Evolutionary conservation across 129 eudicot genomes (phyloP), one percentile per base, ranked within the genome.

Genomic region (Chrysanthemum makinoi): DNA sequence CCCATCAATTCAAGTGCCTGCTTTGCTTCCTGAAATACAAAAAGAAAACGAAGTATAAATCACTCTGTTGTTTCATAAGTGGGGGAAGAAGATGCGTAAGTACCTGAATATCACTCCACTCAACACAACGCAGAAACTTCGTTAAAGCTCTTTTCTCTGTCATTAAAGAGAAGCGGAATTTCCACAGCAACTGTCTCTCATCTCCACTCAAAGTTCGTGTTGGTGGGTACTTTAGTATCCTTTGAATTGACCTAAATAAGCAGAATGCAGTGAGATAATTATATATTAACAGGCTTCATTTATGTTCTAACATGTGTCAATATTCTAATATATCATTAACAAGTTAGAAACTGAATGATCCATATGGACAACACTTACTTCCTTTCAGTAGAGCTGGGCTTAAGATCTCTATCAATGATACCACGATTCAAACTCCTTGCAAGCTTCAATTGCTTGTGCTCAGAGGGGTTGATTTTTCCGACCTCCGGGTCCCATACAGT

Each of bases 91-190:
- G 57, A 58, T 19, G 22, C 52, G 35, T 54, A 33, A 61, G 52
- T 65, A 89, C 98, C 96, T 89, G 99, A 73, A 90, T 83, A 83
- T 95, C 99, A 84, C 99, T 95, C 99, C 99, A 95, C 77, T 95
- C 99, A 76, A 95, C 97, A 85, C 99, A 90, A 18, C 99, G 97
- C 11, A 95, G 86, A 77, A 95, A 95, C 82, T 90, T 95, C 16
- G 99, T 95, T 67, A 94, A 73, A 61, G 99, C 97, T 68, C 90
- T 84, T 80, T 90, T 94, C 79, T 94, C 97, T 7, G 96, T 79
- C 98, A 94, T 94, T 63, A 90, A 78, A 33, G 99, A 95, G 68
- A 95, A 95, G 11, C 99, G 96, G 60, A 95, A 95, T 80, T 95
- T 95, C 99, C 97, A 95, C 67, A 95, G 72, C 20, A 90, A 84